These are phyloP conservation scores for Clavariopsis aquatica DNA, from an alignment of 495 filamentous ascomycete genomes.

Conservation along the genomic window DNA sequence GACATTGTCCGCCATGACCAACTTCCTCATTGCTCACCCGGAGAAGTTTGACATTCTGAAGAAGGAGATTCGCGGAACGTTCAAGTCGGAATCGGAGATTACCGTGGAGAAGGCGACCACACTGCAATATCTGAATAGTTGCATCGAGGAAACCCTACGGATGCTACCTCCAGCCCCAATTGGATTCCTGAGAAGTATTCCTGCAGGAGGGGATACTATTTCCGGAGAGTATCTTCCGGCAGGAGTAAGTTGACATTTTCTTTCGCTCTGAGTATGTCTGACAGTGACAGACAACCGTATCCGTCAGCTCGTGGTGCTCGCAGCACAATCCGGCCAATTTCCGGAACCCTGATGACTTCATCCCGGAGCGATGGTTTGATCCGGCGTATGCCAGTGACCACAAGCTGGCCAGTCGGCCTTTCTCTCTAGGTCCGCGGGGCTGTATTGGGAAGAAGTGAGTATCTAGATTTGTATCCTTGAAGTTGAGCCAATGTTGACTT, in stretches of 20 bases:
- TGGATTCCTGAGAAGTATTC: constrained; percentile 22
- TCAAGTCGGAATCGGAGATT: constrained; percentile 32
- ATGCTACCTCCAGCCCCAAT: constrained; percentile 34
- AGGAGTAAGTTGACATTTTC: constrained; percentile 20
- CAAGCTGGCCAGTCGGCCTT: constrained; percentile 29
- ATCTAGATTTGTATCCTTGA: not conserved
- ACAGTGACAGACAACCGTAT: constrained; percentile 30
- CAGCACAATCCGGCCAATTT: constrained; percentile 33
- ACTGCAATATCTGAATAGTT: constrained; percentile 31
- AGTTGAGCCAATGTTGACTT: not conserved
- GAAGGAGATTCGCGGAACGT: constrained; percentile 30
- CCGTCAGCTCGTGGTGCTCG: constrained; percentile 30
- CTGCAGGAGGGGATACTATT: constrained; percentile 28
- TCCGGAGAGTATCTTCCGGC: constrained; percentile 28
- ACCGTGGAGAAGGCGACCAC: constrained; percentile 19
- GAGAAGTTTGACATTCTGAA: constrained; percentile 24
- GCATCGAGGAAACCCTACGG: constrained; percentile 32
- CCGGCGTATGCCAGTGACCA: constrained; percentile 21
- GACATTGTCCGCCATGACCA: constrained; percentile 19
- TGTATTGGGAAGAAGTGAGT: constrained; percentile 39
- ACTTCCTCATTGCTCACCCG: constrained; percentile 32
- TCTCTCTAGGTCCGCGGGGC: constrained; percentile 33
- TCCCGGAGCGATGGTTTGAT: constrained; percentile 32
- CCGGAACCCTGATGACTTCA: constrained; percentile 33
- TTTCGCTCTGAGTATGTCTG: not conserved